Percentiles rank a stretch among this genome's conserved stretches.
These are phyloP conservation scores for Cercospora sp. DNA, from an alignment of 2,329 filamentous ascomycete genomes.

Conservation along the genomic window DNA sequence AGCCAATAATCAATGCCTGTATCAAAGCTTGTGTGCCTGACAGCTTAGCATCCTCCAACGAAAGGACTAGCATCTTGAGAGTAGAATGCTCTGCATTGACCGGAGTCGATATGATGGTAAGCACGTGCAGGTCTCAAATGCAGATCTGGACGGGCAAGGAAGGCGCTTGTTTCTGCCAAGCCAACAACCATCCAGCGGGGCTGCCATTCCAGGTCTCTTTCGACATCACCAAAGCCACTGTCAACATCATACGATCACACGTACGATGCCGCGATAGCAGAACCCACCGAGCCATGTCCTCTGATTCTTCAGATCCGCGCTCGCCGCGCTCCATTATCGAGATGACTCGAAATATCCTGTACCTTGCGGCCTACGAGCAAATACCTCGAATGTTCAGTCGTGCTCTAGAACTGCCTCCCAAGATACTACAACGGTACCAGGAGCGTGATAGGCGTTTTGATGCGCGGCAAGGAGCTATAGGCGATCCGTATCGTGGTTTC, in stretches of 20 bases:
- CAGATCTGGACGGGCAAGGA: background rate
- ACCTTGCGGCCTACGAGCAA: slow-evolving; percentile 20
- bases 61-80: background rate
- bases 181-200: background rate
- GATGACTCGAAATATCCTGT: slow-evolving; percentile 15
- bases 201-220: background rate
- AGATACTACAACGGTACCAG: slow-evolving; percentile 19
- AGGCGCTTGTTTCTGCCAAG: background rate
- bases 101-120: background rate
- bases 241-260: background rate
- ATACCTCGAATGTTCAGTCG: slow-evolving; percentile 19
- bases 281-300: slow-evolving; percentile 6
- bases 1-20: background rate
- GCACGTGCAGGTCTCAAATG: background rate
- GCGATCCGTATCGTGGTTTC: slow-evolving; percentile 24
- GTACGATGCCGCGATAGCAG: background rate
- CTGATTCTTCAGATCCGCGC: slow-evolving; percentile 20
- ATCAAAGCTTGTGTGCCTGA: background rate
- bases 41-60: background rate
- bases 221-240: background rate
- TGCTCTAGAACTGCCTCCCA: slow-evolving; percentile 21
- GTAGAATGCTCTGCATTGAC: background rate
- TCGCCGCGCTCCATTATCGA: slow-evolving; percentile 20
- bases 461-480: slow-evolving; percentile 27
- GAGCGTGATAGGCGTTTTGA: slow-evolving; percentile 26